Base-by-base conservation (phyloP, 2,329 filamentous ascomycete genomes). In the Pseudogymnoascus sp. region DNA sequence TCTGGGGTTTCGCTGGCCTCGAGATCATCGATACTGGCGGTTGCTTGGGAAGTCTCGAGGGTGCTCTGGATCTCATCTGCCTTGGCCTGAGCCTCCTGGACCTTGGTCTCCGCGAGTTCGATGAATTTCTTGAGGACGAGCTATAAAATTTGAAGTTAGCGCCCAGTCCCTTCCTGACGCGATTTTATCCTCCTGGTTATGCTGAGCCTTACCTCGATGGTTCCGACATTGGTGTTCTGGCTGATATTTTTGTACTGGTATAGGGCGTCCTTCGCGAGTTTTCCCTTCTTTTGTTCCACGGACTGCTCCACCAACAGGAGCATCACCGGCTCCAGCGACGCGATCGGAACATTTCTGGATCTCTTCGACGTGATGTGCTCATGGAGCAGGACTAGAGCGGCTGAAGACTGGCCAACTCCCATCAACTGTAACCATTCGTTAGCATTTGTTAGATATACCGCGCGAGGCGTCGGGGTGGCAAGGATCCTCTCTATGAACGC, bases 221-320 rank as follows among this genome's bases (percentile, higher is more conserved):
- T 99, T 71, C 87, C 92, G 69, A 99, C 92, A 75, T 97, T 97
- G 71, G 93, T 96, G 81, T 99, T 99, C 78, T 99, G 95, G 63
- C 93, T 93, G 70, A 97, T 97, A 78, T 99, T 99, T 84, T 99
- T 99, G 85, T 99, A 99, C 78, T 97, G 95, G 78, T 97, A 99
- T 59, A 99, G 84, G 66, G 95, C 95, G 80, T 99, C 95, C 84
- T 99, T 99, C 77, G 93, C 95, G 66, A 95, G 85, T 80, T 99
- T 99, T 72, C 95, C 95, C 81, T 97, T 99, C 80, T 95, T 92
- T 73, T 97, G 87, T 74, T 97, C 93, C 73, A 99, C 95, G 70
- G 90, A 96, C 65, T 97, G 86, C 79, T 97, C 92, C 73, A 99
- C 93, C 75, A 99, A 88, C 70, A 97, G 88, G 78, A 97, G 84